Percentiles rank a stretch among this genome's conserved stretches.
phyloP scores from a whole-genome alignment of 768 basidiomycete species.

The Zangia roseola region DNA sequence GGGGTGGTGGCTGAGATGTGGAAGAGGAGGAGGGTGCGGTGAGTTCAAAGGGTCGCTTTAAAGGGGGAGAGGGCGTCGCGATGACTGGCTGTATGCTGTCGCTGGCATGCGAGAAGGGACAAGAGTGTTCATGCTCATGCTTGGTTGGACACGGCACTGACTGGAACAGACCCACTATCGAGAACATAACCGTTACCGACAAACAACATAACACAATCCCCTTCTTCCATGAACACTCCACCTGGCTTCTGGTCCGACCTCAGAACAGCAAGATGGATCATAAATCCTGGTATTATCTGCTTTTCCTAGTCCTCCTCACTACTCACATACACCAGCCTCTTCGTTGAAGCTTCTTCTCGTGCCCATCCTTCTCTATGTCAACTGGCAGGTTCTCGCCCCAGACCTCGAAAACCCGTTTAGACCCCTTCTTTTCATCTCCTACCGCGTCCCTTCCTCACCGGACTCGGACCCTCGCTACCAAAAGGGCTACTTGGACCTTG shows the following conservation, averaged over 20 bases:
- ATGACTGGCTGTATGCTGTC: conserved; percentile 34
- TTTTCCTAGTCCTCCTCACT: background rate
- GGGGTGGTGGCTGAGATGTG: conserved; percentile 54
- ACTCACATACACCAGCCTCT: conserved; percentile 40
- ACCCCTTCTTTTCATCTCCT: conserved; percentile 68
- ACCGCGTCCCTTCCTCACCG: conserved; percentile 52
- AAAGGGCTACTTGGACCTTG: conserved; percentile 73
- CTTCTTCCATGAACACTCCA: conserved; percentile 1
- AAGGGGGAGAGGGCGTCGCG: background rate
- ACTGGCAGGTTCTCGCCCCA: conserved; percentile 58
- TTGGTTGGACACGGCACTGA: conserved; percentile 58
- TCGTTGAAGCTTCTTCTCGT: conserved; percentile 66
- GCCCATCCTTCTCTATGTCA: conserved; percentile 58
- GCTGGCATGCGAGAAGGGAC: conserved; percentile 64
- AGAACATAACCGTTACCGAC: conserved; percentile 77
- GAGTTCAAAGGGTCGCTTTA: conserved; percentile 47
- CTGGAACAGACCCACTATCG: conserved; percentile 51
- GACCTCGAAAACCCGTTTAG: conserved; percentile 69
- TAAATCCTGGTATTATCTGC: conserved; percentile 55
- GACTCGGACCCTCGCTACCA: conserved; percentile 59
- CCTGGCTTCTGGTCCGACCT: conserved; percentile 48
- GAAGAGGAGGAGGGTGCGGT: conserved; percentile 18
- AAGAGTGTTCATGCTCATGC: conserved; percentile 49
- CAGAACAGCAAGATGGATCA: conserved; percentile 62
- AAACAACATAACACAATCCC: conserved; percentile 36